Conservation (phyloP, 208 protist genomes). For the Herpetomonas tarakana region DNA sequence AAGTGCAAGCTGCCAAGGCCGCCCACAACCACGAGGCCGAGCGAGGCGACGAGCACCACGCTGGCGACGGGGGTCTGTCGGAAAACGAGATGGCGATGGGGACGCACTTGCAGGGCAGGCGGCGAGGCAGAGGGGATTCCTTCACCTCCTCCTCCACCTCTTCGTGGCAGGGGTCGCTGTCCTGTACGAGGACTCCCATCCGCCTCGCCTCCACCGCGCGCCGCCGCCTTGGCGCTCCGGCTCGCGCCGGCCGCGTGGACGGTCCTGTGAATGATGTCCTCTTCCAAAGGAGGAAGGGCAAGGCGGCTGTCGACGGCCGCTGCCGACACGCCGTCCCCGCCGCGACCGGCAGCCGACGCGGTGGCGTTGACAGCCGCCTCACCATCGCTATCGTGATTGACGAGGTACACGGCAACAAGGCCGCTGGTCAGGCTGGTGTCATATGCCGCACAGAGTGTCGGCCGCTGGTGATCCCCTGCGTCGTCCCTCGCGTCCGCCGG, state of each 20-base stretch:
- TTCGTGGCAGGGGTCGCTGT: background rate
- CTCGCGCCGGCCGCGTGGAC: background rate
- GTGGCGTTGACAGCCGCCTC: background rate
- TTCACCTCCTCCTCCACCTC: too few relatives aligned
- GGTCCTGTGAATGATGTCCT: background rate
- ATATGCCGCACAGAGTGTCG: conserved; percentile 22
- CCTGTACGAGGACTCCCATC: background rate
- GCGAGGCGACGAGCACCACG: conserved; percentile 25
- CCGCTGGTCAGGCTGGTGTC: conserved; percentile 18
- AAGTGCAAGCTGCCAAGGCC: conserved; percentile 36
- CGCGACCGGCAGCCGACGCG: background rate
- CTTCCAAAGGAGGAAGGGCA: background rate
- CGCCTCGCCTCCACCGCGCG: background rate
- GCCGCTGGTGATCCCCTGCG: background rate
- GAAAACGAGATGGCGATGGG: conserved; percentile 26
- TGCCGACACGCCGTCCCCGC: background rate
- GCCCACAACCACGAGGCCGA: conserved; percentile 52
- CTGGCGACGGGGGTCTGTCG: conserved; percentile 19
- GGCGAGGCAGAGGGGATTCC: background rate
- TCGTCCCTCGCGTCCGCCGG: background rate
- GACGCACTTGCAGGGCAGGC: conserved; percentile 1
- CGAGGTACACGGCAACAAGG: conserved; percentile 23
- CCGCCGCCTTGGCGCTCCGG: background rate
- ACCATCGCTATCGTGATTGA: conserved; percentile 4
- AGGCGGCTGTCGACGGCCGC: background rate